Evolutionary conservation across 2,329 filamentous ascomycete species (phyloP).

Genomic region (Teratosphaeria viscida): DNA sequence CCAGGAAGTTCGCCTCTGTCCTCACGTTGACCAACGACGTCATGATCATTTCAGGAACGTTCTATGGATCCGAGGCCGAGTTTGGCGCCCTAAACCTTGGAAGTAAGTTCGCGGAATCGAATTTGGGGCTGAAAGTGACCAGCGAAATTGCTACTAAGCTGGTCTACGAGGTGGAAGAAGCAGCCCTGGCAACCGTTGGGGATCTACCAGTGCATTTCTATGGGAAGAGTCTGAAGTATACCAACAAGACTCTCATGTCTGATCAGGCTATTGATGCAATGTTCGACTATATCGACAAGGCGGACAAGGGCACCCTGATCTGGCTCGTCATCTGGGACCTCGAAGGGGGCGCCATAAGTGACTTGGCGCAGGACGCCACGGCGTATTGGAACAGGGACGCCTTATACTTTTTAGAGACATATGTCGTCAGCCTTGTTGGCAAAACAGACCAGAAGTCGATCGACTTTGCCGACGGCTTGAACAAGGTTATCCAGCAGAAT

Average conservation of each 20-base stretch:
- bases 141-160: not conserved
- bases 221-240: conserved; percentile 9
- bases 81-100: conserved; percentile 9
- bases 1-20: conserved; percentile 10
- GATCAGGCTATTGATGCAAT: conserved; percentile 10
- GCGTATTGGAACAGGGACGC: conserved; percentile 15
- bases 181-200: conserved; percentile 7
- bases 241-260: conserved; percentile 4
- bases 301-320: conserved; percentile 6
- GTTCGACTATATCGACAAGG: conserved; percentile 11
- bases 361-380: conserved; percentile 9
- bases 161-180: conserved; percentile 2
- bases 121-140: not conserved
- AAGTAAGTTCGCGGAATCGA: not conserved
- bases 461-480: conserved; percentile 1
- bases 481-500: not conserved
- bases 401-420: conserved; percentile 10
- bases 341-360: conserved; percentile 9
- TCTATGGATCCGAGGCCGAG: conserved; percentile 7
- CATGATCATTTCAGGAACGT: conserved; percentile 10
- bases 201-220: conserved; percentile 14
- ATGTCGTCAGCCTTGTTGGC: conserved; percentile 8
- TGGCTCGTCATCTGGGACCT: conserved; percentile 15
- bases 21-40: conserved; percentile 7
- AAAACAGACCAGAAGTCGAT: conserved; percentile 3